phyloP scores from a whole-genome alignment of 257 asterid genomes.

The Fraxinus excelsior region DNA sequence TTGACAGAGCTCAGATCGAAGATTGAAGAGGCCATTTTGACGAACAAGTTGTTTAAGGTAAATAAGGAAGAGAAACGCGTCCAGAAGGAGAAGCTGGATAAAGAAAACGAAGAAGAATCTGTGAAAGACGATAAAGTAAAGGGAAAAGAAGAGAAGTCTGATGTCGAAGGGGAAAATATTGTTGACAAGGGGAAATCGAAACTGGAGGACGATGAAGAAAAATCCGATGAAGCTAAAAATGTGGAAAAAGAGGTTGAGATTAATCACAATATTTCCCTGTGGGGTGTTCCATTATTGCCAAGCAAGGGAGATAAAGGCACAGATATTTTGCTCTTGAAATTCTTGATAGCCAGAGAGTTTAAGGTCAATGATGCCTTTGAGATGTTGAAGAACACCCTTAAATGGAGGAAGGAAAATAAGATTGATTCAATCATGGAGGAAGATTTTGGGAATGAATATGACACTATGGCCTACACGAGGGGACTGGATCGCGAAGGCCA shows the following conservation, averaged over 20 bases:
- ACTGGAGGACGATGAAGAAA: conserved; percentile 17
- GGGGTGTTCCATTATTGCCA: conserved; percentile 70
- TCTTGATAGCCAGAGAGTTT: conserved; percentile 55
- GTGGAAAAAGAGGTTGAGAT: not conserved
- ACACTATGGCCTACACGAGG: conserved; percentile 30
- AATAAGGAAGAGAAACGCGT: not conserved
- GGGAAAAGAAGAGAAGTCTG: not conserved
- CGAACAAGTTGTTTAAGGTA: conserved; percentile 20
- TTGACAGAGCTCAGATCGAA: conserved; percentile 46
- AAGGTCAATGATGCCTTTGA: conserved; percentile 48
- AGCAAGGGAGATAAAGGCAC: conserved; percentile 52
- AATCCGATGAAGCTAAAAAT: not conserved
- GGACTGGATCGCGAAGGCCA: conserved; percentile 60
- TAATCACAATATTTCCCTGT: conserved; percentile 30
- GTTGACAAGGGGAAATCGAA: conserved; percentile 37
- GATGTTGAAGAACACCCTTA: conserved; percentile 52
- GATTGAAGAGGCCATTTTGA: conserved; percentile 45
- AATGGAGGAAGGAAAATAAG: conserved; percentile 51
- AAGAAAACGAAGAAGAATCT: not conserved
- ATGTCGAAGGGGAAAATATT: not conserved
- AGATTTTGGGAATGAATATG: conserved; percentile 52
- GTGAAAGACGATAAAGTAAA: not conserved
- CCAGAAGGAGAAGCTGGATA: not conserved
- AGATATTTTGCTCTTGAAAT: conserved; percentile 48
- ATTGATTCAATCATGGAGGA: conserved; percentile 50